Percentiles rank a stretch among this genome's conserved stretches.
Conservation (phyloP, 2,329 filamentous ascomycete genomes). For the Neofusicoccum umdonicola region DNA sequence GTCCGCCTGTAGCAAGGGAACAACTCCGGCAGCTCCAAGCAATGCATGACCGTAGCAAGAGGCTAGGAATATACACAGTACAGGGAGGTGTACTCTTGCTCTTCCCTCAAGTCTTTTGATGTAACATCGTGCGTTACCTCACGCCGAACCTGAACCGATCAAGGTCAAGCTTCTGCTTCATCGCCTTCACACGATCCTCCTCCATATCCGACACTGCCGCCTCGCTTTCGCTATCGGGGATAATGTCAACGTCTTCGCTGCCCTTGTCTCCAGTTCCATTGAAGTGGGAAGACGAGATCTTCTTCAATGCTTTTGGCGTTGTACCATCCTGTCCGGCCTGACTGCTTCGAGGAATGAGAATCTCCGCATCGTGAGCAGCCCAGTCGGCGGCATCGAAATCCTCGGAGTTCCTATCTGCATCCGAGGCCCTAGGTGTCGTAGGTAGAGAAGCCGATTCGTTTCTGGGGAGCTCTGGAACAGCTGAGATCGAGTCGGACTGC, state of each 20-base stretch:
- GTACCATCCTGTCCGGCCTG: background rate
- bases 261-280: constrained; percentile 30
- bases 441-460: background rate
- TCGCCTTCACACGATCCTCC: background rate
- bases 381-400: constrained; percentile 27
- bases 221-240: constrained; percentile 45
- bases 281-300: background rate
- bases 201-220: background rate
- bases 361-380: constrained; percentile 29
- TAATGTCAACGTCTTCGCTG: constrained; percentile 45
- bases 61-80: background rate
- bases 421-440: background rate
- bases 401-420: background rate
- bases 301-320: background rate
- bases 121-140: background rate
- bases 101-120: no score
- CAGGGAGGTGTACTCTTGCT: background rate
- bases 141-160: constrained; percentile 9
- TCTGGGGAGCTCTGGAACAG: background rate
- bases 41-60: background rate
- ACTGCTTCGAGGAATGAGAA: constrained; percentile 28
- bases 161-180: background rate
- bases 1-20: background rate
- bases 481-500: background rate
- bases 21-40: background rate